Evolutionary conservation across 768 basidiomycete species (phyloP).

Genomic region (Podaxis mareebaensis): DNA sequence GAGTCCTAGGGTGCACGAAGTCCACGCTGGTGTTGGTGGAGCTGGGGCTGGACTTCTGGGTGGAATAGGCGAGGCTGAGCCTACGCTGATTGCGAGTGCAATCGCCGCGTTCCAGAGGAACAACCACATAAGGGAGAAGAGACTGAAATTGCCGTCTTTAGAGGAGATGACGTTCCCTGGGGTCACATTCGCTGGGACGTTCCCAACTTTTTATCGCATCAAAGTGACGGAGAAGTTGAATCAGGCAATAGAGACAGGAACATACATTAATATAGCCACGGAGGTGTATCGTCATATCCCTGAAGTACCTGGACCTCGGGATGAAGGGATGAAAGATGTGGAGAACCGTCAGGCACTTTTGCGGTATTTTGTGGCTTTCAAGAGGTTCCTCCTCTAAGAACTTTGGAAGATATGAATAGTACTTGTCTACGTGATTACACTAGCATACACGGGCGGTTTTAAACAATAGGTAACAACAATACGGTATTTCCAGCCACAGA

Average conservation of each 20-base stretch:
- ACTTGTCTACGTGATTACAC: neutral
- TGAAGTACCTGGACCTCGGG: neutral
- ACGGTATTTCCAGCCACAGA: neutral
- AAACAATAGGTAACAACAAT: neutral
- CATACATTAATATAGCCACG: neutral
- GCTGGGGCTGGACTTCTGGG: neutral
- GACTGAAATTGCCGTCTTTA: neutral
- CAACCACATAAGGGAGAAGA: neutral
- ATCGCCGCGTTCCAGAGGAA: slow-evolving; percentile 1
- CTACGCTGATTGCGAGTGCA: slow-evolving; percentile 4
- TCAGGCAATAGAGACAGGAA: slow-evolving; percentile 3
- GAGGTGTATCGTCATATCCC: slow-evolving; percentile 7
- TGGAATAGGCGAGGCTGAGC: neutral
- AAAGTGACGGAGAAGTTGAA: neutral
- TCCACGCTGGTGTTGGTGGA: neutral
- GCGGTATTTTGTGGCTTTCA: slow-evolving; percentile 8
- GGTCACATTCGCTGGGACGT: neutral
- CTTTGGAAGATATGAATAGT: neutral
- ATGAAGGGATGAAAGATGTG: slow-evolving; percentile 4
- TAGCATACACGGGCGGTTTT: neutral
- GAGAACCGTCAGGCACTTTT: slow-evolving; percentile 1
- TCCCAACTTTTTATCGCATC: slow-evolving; percentile 9
- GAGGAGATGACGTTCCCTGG: slow-evolving; percentile 2
- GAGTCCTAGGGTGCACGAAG: neutral
- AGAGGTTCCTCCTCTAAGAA: neutral